A percentile compares a stretch with the other conserved stretches of the same genome.
Evolutionary conservation across 2,329 filamentous ascomycete genomes (phyloP).

Genomic region (Epichloe brachyelytri): DNA sequence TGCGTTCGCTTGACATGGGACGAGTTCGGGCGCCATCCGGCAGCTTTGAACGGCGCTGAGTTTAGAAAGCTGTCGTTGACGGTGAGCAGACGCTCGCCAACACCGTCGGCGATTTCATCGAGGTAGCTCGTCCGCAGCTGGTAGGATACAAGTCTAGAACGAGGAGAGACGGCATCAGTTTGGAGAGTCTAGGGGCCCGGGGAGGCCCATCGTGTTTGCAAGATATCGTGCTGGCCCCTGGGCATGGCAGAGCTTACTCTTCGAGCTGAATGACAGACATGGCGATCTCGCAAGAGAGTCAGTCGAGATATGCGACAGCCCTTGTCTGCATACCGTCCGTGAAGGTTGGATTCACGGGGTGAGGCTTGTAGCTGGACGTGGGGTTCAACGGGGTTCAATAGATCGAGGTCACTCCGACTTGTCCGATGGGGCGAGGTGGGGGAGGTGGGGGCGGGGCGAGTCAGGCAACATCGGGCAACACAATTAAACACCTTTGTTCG

Average conservation of each 20-base stretch:
- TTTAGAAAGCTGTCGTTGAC: conserved; percentile 70
- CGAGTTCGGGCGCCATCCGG: conserved; percentile 65
- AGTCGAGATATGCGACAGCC: neutral
- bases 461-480: neutral
- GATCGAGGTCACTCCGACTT: no score
- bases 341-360: no score
- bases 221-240: no score
- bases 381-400: no score
- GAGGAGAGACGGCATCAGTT: neutral
- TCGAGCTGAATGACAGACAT: conserved; percentile 28
- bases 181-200: neutral
- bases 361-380: no score
- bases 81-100: conserved; percentile 72
- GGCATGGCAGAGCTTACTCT: conserved; percentile 16
- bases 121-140: conserved; percentile 72
- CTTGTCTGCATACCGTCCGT: conserved; percentile 9
- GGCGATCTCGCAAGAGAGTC: conserved; percentile 2
- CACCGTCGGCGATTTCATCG: conserved; percentile 67
- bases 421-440: no score
- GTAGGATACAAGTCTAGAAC: conserved; percentile 61
- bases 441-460: no score
- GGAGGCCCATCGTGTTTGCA: neutral
- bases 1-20: conserved; percentile 71
- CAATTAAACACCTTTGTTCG: neutral
- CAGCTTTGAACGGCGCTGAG: conserved; percentile 68